Conservation (phyloP, 169 alveolate genomes). For the Plasmodium knowlesi region DNA sequence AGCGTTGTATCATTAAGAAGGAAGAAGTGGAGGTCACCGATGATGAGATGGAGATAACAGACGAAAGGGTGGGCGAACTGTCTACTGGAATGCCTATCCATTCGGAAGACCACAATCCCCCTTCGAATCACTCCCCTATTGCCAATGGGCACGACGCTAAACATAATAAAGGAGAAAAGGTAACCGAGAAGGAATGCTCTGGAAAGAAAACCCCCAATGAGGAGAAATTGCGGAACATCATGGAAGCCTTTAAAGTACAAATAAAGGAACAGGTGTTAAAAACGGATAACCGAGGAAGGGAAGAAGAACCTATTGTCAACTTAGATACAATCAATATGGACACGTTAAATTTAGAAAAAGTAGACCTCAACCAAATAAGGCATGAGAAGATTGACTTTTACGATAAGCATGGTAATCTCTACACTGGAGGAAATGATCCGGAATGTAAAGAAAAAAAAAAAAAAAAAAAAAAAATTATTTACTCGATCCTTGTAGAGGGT, state of each 20-base stretch:
- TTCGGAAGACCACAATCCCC: background rate
- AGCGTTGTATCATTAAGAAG: slow-evolving; percentile 89
- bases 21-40: slow-evolving; percentile 85
- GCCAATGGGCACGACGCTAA: background rate
- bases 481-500: slow-evolving; percentile 95
- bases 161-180: background rate
- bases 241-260: background rate
- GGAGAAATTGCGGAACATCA: background rate
- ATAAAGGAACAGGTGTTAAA: background rate
- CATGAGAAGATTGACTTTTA: slow-evolving; percentile 51
- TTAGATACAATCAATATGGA: slow-evolving; percentile 9
- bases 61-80: background rate
- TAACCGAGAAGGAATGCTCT: background rate
- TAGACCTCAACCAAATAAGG: slow-evolving; percentile 4
- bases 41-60: background rate
- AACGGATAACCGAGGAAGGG: background rate
- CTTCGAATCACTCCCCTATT: background rate
- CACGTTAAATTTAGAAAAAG: slow-evolving; percentile 14
- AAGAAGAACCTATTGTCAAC: background rate
- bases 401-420: slow-evolving; percentile 23
- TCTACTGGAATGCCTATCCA: background rate
- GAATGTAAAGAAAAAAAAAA: slow-evolving; percentile 71
- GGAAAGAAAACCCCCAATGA: background rate
- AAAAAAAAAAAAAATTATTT: slow-evolving; percentile 78
- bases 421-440: slow-evolving; percentile 52